Evolutionary conservation across 2,329 filamentous ascomycete genomes (phyloP), one percentile per base, ranked within the genome.

Genomic region (Alternaria incomplexa): DNA sequence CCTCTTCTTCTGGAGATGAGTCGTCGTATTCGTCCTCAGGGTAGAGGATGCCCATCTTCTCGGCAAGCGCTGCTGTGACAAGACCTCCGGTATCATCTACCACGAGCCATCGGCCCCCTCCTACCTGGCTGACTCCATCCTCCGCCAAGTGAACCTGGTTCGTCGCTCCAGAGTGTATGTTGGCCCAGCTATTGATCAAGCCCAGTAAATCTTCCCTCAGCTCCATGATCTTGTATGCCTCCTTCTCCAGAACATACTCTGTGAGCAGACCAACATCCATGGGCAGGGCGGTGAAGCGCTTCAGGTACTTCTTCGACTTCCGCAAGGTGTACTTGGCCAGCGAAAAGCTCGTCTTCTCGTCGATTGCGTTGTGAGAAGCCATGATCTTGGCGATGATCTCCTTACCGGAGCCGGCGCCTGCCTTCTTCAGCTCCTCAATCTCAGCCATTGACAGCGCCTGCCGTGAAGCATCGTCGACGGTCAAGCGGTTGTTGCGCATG

Each of bases 291-390:
- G 91, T 93, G 75, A 99, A 98, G 12, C 93, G 86, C 73, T 91
- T 90, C 67, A 98, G 87, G 78, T 97, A 98, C 81, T 99, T 99
- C 77, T 90, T 94, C 67, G 92, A 91, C 83, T 99, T 99, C 48
- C 97, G 86, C 17, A 98, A 84, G 74, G 96, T 97, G 81, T 99
- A 99, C 80, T 99, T 99, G 46, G 95, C 94, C 61, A 97, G 84
- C 3, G 93, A 96, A 75, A 96, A 99, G 0, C 89, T 86, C 0
- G 96, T 98, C 85, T 99, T 99, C 82, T 98, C 91, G 70, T 97
- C 93, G 46, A 99, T 86, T 1, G 91, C 92, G 17, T 92, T 90
- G 80, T 99, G 96, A 46, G 93, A 96, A 28, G 93, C 86, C 80
- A 99, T 87, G 25, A 99, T 89, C 81, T 94, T 97, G n/a, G 92